Conservation (phyloP, 176 grass and related monocot species). For the Typha latifolia region DNA sequence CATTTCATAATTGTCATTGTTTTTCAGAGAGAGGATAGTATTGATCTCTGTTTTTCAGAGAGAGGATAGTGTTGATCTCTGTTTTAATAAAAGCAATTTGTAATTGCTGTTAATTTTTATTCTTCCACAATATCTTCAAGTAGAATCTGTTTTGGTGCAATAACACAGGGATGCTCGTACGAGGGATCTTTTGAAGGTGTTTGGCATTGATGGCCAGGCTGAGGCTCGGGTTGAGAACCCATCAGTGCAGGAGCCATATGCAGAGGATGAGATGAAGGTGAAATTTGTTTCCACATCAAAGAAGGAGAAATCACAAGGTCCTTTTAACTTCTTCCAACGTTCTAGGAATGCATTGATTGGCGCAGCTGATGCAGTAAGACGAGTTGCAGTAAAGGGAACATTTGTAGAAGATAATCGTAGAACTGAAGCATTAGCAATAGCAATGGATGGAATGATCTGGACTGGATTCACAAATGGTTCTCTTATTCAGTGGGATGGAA, state of each 20-base stretch:
- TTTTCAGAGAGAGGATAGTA: not conserved
- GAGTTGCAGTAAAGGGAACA: slow-evolving; percentile 77
- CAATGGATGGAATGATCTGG: slow-evolving; percentile 72
- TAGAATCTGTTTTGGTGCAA: not conserved
- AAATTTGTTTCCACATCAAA: slow-evolving; percentile 59
- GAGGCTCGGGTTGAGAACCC: slow-evolving; percentile 42
- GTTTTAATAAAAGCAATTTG: too few species aligned
- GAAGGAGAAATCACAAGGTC: slow-evolving; percentile 79
- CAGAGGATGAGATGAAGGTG: slow-evolving; percentile 74
- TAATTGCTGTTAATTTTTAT: too few species aligned
- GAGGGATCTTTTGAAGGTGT: slow-evolving; percentile 85
- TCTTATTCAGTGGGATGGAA: slow-evolving; percentile 80
- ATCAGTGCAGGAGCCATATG: slow-evolving; percentile 36
- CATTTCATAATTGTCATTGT: not conserved
- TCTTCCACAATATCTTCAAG: too few species aligned
- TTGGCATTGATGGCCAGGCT: slow-evolving; percentile 76
- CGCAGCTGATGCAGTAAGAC: slow-evolving; percentile 76
- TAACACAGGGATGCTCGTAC: slow-evolving; percentile 76
- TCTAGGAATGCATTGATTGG: slow-evolving; percentile 89
- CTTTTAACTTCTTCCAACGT: slow-evolving; percentile 86
- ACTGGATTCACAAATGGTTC: slow-evolving; percentile 81
- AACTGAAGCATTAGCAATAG: slow-evolving; percentile 61
- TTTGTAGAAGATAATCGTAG: slow-evolving; percentile 83
- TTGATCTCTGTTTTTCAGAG: not conserved
- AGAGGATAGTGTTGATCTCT: not conserved